Evolutionary conservation across 345 rosid species (phyloP).

Genomic region (Streptanthus diversifolius): DNA sequence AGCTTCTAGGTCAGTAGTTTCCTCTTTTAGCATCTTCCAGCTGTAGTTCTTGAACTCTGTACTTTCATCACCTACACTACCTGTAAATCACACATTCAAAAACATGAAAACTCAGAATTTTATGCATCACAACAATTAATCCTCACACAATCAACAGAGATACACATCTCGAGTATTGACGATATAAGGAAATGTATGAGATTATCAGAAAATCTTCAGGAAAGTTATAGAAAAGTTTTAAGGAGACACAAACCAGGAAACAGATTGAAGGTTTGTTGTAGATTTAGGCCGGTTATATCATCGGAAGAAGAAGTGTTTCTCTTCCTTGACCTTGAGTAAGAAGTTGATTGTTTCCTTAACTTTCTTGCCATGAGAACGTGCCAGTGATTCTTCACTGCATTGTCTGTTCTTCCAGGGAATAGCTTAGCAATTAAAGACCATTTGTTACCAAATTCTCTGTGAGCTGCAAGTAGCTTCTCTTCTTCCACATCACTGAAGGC

Average conservation of each 20-base stretch:
- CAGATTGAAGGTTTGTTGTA: not conserved
- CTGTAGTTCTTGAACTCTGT: slow-evolving; percentile 16
- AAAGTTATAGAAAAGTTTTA: not conserved
- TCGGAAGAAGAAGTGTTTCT: slow-evolving; percentile 18
- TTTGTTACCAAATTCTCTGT: slow-evolving; percentile 54
- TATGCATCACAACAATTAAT: not conserved
- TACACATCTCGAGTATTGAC: not conserved
- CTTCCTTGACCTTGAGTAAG: slow-evolving; percentile 32
- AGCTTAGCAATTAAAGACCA: slow-evolving; percentile 62
- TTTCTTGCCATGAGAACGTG: slow-evolving; percentile 56
- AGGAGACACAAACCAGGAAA: slow-evolving; percentile 25
- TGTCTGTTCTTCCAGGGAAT: slow-evolving; percentile 58
- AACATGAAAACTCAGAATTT: not conserved
- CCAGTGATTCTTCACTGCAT: slow-evolving; percentile 67
- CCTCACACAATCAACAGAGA: not conserved
- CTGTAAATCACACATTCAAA: slow-evolving; percentile 32
- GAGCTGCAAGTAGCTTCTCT: slow-evolving; percentile 52
- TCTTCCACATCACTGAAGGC: slow-evolving; percentile 74
- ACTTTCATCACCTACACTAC: slow-evolving; percentile 25
- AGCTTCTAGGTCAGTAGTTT: slow-evolving; percentile 22
- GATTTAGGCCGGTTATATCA: not conserved
- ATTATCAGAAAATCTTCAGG: not conserved
- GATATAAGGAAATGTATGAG: not conserved
- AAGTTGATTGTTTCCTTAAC: slow-evolving; percentile 36
- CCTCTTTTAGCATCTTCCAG: slow-evolving; percentile 30